Evolutionary conservation across 1,139 yeast species (phyloP).

Genomic region (Lodderomyces beijingensis): DNA sequence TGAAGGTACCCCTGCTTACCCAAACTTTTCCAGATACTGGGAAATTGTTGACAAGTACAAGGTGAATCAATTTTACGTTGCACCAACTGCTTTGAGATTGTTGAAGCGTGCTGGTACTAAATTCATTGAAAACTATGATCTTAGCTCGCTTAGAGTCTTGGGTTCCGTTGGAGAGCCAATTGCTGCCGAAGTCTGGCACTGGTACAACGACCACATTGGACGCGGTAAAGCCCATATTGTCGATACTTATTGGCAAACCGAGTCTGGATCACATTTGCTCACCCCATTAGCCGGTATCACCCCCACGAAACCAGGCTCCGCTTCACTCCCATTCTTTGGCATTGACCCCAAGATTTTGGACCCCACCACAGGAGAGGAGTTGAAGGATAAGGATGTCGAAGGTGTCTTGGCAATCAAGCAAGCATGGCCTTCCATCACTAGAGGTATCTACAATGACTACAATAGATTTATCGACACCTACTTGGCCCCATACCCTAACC

Average conservation of each 20-base stretch:
- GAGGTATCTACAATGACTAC: constrained; percentile 72
- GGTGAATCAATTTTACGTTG: constrained; percentile 82
- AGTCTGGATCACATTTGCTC: constrained; percentile 71
- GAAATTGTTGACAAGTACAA: constrained; percentile 73
- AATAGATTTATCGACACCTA: constrained; percentile 67
- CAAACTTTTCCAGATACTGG: constrained; percentile 77
- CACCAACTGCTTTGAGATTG: constrained; percentile 84
- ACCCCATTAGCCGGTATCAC: constrained; percentile 71
- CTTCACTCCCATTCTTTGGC: constrained; percentile 76
- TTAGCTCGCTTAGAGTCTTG: constrained; percentile 63
- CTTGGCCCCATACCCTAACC: constrained; percentile 62
- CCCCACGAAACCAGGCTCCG: constrained; percentile 76
- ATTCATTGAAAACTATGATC: constrained; percentile 58
- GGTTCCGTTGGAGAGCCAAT: constrained; percentile 94
- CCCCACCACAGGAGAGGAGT: constrained; percentile 67
- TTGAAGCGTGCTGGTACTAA: constrained; percentile 79
- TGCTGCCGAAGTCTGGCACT: constrained; percentile 90
- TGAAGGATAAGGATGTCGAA: constrained; percentile 59
- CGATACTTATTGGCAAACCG: constrained; percentile 86
- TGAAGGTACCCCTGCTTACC: constrained; percentile 86
- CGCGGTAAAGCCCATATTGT: constrained; percentile 68
- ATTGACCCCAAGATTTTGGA: constrained; percentile 65
- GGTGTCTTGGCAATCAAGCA: constrained; percentile 70
- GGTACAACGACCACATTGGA: constrained; percentile 82
- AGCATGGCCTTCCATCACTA: constrained; percentile 77